Percentiles rank a stretch among this genome's conserved stretches.
phyloP scores from a whole-genome alignment of 2,329 filamentous ascomycete genomes.

The Cadophora luteo-olivacea region DNA sequence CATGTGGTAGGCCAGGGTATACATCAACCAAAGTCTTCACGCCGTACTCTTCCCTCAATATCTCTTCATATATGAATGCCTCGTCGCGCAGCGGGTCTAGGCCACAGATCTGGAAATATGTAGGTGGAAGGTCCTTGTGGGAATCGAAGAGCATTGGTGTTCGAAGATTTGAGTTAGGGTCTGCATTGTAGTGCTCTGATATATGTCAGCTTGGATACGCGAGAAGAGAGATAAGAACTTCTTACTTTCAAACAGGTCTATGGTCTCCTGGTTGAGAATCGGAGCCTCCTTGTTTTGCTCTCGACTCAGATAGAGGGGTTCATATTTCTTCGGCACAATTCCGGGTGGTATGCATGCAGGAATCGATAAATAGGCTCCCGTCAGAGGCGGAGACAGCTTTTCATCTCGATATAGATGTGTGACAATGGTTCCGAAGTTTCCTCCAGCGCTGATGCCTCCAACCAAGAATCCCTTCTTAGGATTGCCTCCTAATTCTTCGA shows the following conservation, averaged over 20 bases:
- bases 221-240: background rate
- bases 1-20: constrained; percentile 45
- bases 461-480: constrained; percentile 54
- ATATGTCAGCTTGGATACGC: background rate
- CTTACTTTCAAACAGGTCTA: constrained; percentile 41
- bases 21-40: constrained; percentile 42
- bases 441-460: constrained; percentile 56
- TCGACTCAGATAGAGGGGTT: constrained; percentile 47
- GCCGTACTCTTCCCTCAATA: constrained; percentile 50
- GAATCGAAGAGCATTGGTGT: constrained; percentile 46
- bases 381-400: constrained; percentile 50
- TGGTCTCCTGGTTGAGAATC: constrained; percentile 42
- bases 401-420: constrained; percentile 51
- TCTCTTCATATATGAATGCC: constrained; percentile 56
- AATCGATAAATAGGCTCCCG: constrained; percentile 54
- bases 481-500: constrained; percentile 48
- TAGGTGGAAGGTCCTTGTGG: constrained; percentile 49
- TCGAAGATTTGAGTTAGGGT: constrained; percentile 42
- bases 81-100: constrained; percentile 46
- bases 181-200: constrained; percentile 41
- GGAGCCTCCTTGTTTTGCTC: constrained; percentile 51
- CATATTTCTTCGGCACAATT: constrained; percentile 46
- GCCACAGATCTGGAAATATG: constrained; percentile 48
- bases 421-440: constrained; percentile 48
- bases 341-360: constrained; percentile 42